Base-by-base conservation (phyloP, 192 early-diverging fungal species). In the Entomortierella parvispora region DNA sequence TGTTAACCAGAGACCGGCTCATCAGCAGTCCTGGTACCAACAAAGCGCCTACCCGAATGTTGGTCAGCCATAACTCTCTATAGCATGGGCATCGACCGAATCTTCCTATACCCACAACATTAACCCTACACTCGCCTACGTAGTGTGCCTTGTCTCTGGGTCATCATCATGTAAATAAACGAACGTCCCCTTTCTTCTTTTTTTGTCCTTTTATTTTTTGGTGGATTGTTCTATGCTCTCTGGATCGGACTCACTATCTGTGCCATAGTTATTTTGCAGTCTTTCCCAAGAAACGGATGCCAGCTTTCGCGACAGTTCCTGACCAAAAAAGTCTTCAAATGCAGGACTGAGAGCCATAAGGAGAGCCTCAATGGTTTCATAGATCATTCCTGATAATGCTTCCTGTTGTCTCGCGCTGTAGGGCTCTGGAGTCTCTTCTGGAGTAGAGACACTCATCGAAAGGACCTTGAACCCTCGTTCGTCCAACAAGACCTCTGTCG, bases 321-420 rank as follows among this genome's bases (percentile, higher is more conserved):
- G 37, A 9, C 65, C 74, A 53, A 77, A 77, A 42, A 68, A 77
- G 3, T 48, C 48, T 68, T 77, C 74, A 45, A 77, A 77, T 23
- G 15, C 58, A 23, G 74, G 74, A 34, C 74, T 77, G 23, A 77
- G 17, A 4, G 74, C 74, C 74, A 77, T 77, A 43, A 77, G 26
- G 1, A 68, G 44, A 2, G 74, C 65, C 31, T 77, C 74, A 2
- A 77, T 77, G 10, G 74, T 77, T 46, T 77, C 74, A 23, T 68
- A 77, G 4, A 53, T 25, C 3, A 25, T n/a, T 6, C 74, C 74
- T 26, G 61, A 77, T 2, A 58, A 3, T 4, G 66, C 74, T 40
- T 64, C 61, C 25, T 64, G 59, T 26, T 77, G 74, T 20, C 74
- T 40, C 37, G 5, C 37, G 12, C 12, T 40, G 7, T 9, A 40